phyloP scores from a whole-genome alignment of 441 rosid species.

The Mallotus japonicus region DNA sequence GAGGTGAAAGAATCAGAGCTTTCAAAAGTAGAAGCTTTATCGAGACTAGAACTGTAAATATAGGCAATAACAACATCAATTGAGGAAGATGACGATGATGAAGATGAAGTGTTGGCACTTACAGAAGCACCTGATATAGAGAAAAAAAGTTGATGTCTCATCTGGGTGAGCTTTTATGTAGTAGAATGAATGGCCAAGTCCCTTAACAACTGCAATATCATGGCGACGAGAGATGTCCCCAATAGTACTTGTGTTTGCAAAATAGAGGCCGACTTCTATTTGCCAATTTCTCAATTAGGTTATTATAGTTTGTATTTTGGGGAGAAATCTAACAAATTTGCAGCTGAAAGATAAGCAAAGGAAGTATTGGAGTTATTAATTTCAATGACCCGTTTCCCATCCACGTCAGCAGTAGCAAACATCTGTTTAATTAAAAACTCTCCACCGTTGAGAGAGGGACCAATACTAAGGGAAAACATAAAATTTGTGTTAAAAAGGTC shows the following conservation, averaged over 20 bases:
- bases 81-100: slow-evolving; percentile 31
- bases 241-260: slow-evolving; percentile 16
- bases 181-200: slow-evolving; percentile 56
- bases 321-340: no score
- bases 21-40: slow-evolving; percentile 44
- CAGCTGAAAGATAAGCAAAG: no score
- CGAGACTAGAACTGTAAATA: slow-evolving; percentile 30
- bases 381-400: no score
- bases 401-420: no score
- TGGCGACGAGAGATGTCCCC: slow-evolving; percentile 33
- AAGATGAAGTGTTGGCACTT: slow-evolving; percentile 51
- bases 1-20: slow-evolving; percentile 46
- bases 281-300: no score
- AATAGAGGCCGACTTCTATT: slow-evolving; percentile 32
- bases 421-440: no score
- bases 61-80: slow-evolving; percentile 24
- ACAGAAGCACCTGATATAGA: slow-evolving; percentile 55
- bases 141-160: slow-evolving; percentile 39
- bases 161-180: slow-evolving; percentile 43
- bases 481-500: no score
- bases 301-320: no score
- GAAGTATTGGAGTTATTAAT: no score
- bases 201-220: slow-evolving; percentile 33
- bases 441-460: no score
- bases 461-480: no score